phyloP scores from a whole-genome alignment of 208 protist genomes.

The Acanthamoeba pearcei region DNA sequence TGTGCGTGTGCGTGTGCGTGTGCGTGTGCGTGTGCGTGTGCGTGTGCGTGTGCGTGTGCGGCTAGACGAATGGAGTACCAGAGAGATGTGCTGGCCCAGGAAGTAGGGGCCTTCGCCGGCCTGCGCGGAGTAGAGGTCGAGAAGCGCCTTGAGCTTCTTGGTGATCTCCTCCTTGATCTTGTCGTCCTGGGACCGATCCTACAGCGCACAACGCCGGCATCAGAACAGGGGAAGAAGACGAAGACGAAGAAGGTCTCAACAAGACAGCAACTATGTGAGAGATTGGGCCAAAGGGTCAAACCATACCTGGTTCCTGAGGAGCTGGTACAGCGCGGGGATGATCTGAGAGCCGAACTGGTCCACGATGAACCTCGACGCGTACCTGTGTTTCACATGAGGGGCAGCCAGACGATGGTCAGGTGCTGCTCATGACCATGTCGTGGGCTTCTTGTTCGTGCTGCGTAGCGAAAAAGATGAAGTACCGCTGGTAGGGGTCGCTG shows the following conservation, averaged over 20 bases:
- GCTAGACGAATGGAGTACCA: background rate
- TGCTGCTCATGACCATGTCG: background rate
- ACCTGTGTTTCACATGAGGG: background rate
- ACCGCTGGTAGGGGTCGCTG: slow-evolving; percentile 12
- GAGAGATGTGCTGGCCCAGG: slow-evolving; percentile 58
- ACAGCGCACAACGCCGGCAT: background rate
- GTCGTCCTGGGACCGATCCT: slow-evolving; percentile 45
- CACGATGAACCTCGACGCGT: slow-evolving; percentile 17
- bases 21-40: no score
- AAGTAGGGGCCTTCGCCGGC: slow-evolving; percentile 49
- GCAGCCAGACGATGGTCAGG: background rate
- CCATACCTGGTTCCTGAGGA: slow-evolving; percentile 54
- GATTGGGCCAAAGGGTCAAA: background rate
- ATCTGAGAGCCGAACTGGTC: slow-evolving; percentile 68
- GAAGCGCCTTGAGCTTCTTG: slow-evolving; percentile 41
- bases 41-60: background rate
- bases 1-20: no score
- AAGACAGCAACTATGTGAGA: background rate
- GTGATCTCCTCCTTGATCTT: slow-evolving; percentile 63
- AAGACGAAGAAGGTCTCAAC: background rate
- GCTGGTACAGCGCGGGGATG: slow-evolving; percentile 21
- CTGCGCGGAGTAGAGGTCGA: slow-evolving; percentile 8
- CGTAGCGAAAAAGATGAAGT: background rate
- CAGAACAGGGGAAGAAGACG: background rate
- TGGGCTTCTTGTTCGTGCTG: background rate